Evolutionary conservation across 1,284 basidiomycete genomes (phyloP), one percentile per base, ranked within the genome.

Genomic region (Papiliotrema flavescens): DNA sequence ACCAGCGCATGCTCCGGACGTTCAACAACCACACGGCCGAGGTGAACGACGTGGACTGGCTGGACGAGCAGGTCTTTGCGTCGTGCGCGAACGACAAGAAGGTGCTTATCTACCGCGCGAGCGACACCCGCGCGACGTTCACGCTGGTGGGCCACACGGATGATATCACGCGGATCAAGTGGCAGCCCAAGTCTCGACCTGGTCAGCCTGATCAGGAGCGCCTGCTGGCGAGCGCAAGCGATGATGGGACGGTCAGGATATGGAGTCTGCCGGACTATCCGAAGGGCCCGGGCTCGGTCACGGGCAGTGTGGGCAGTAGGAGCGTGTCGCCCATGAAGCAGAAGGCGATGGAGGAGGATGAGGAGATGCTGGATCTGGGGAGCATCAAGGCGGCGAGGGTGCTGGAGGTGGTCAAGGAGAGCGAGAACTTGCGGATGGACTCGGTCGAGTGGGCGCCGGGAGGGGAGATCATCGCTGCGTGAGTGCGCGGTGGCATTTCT

Each of bases 31-130:
- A 74, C 56, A 67, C 66, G 60, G 63, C 73, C 47, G 70, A 73
- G 45, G 73, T 75, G 7, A 74, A 74, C 56, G 73, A 75, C 26
- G 66, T 75, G 2, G 73, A 75, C 34, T 75, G 73, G 73, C 61
- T 73, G 1, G 73, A 75, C 49, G 70, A 75, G 50, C 59, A 70
- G 14, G 65, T 74, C 28, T 75, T 75, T 41, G 71, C 71, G 1
- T 69, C 68, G 0, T 68, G 65, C 3, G 70, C 66, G 9, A 73
- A 74, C 53, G 73, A 75, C 47, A 67, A 70, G 46, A 66, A 61
- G 1, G 67, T 73, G 39, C 67, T 67, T 53, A 64, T 75, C 3
- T 69, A 65, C 51, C 64, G 70, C 11, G 55, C 63, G 4, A 68
- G 65, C 37, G 69, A 73, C 24, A 62, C 61, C 15, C 54, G 64